Conservation (phyloP, 768 basidiomycete species). For the Serendipita sp. region DNA sequence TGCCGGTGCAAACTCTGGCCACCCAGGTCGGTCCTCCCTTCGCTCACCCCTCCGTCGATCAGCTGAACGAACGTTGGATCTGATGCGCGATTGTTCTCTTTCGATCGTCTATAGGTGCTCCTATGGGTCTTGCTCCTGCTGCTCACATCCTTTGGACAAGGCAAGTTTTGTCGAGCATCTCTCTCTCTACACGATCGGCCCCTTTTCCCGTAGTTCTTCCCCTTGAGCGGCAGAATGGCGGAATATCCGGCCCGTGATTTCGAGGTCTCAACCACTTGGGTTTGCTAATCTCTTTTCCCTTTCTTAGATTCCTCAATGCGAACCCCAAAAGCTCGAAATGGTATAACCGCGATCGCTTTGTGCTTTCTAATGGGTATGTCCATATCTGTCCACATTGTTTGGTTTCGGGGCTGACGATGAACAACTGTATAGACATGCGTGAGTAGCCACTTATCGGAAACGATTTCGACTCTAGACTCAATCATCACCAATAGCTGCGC, state of each 20-base stretch:
- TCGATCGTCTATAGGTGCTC: conserved; percentile 46
- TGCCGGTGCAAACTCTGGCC: conserved; percentile 83
- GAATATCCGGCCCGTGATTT: background rate
- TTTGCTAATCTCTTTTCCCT: conserved; percentile 10
- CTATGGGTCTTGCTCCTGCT: conserved; percentile 83
- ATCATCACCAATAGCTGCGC: conserved; percentile 47
- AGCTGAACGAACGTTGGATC: background rate
- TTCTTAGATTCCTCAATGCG: conserved; percentile 60
- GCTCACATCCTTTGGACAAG: conserved; percentile 67
- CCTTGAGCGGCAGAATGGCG: background rate
- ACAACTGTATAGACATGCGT: conserved; percentile 47
- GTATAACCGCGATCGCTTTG: conserved; percentile 95
- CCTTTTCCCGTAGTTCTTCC: background rate
- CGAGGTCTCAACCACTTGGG: background rate
- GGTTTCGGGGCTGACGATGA: conserved; percentile 1
- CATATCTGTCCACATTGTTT: background rate
- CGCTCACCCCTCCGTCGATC: background rate
- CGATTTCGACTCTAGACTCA: background rate
- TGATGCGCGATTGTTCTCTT: background rate
- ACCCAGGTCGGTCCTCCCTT: conserved; percentile 44
- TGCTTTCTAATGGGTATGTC: conserved; percentile 83
- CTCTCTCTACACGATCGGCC: background rate
- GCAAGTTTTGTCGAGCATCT: conserved; percentile 16
- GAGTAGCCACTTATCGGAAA: conserved; percentile 20
- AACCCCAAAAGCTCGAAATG: conserved; percentile 83